Evolutionary conservation across 2,329 filamentous ascomycete genomes (phyloP), one percentile per base, ranked within the genome.

Genomic region (Trichoderma asperellum): DNA sequence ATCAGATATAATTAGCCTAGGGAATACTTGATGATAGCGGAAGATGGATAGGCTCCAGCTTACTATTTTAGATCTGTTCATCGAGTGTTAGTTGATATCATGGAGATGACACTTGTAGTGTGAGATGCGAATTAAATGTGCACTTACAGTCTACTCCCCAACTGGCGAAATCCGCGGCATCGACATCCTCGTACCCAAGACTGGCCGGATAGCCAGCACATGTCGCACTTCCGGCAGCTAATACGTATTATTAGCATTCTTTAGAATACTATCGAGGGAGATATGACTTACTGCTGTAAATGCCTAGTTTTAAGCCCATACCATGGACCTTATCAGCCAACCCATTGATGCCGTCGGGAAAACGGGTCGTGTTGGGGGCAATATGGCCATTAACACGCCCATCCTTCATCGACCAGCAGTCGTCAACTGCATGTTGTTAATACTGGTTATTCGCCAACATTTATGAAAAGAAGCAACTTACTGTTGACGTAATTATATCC

Each of bases 231-330:
- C 73, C 71, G 43, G 71, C 70, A 67, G 66, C 74, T 74, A 35
- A 53, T 35, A n/a, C 7, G 14, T 29, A 27, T 61, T 56, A 29
- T 69, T 16, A 72, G 27, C 7, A 57, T 49, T 21, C 8, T 34
- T 32, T 29, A 40, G 2, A 57, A 63, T 24, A 11, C 4, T 5
- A 21, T n/a, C 4, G 7, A 27, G 3, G 2, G 10, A 49, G 24
- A 24, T 75, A 60, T 69, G 80, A 53, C 86, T 85, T 0, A 75
- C 84, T 85, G 72, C 85, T 85, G 74, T 91, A 91, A 69, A 91
- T 89, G 0, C 89, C 89, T 11, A 89, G 78, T 74, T 90, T 91
- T 56, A 91, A 74, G 2, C 86, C 87, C 71, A 88, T 73, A 2
- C 73, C 77, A 70, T 91, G 88, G 24, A 90, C 81, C 68, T 85